Conservation (phyloP, 192 early-diverging fungal species). For the Lobosporangium transversale region DNA sequence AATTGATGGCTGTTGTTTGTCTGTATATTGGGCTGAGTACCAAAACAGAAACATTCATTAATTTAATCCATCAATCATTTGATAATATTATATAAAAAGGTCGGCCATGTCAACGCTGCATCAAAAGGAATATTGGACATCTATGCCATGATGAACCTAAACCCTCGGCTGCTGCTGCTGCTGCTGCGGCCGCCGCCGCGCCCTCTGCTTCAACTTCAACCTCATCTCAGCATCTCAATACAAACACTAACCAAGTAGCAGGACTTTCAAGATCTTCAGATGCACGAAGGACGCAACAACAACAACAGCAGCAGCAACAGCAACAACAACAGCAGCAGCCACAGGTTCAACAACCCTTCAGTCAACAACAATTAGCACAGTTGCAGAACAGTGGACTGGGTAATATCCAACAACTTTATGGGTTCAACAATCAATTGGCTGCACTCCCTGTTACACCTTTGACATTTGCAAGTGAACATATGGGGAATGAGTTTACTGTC, state of each 20-base stretch:
- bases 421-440: slow-evolving; percentile 40
- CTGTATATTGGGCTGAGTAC: not conserved
- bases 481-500: slow-evolving; percentile 85
- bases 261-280: slow-evolving; percentile 31
- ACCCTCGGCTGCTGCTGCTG: slow-evolving; percentile 26
- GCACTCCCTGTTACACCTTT: slow-evolving; percentile 62
- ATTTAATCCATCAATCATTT: not conserved
- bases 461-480: slow-evolving; percentile 80
- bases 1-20: not conserved
- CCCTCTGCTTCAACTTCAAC: slow-evolving; percentile 27
- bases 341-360: slow-evolving; percentile 24
- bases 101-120: slow-evolving; percentile 94
- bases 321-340: slow-evolving; percentile 24
- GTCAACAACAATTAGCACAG: slow-evolving; percentile 17
- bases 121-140: slow-evolving; percentile 94
- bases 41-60: not conserved
- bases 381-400: slow-evolving; percentile 31
- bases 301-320: slow-evolving; percentile 24
- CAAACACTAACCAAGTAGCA: slow-evolving; percentile 9
- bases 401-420: slow-evolving; percentile 46
- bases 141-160: slow-evolving; percentile 91
- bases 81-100: too few relatives aligned
- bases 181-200: slow-evolving; percentile 38
- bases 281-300: slow-evolving; percentile 4
- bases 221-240: slow-evolving; percentile 11